Evolutionary conservation across 2,329 filamentous ascomycete species (phyloP), one percentile per base, ranked within the genome.

Genomic region (Fusarium newnesense): DNA sequence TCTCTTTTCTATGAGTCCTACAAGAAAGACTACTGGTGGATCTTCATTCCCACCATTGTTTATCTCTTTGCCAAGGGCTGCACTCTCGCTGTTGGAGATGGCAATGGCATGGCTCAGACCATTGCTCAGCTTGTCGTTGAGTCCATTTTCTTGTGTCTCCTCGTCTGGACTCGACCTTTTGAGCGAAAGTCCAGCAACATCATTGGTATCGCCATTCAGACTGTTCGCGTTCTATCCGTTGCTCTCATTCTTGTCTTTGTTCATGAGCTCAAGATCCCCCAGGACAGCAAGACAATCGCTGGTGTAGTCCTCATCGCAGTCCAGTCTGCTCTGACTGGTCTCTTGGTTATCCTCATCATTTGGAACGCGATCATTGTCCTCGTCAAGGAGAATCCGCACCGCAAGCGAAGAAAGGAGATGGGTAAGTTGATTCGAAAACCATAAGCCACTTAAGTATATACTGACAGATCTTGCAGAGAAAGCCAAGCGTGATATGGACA

Each of bases 1-100:
- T 96, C 94, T 78, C 87, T 98, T 70, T 98, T 99, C 85, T 99
- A 99, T 85, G 96, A 98, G 79, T 92, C 92, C 76, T 98, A 97
- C 87, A 95, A 94, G 85, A 94, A 93, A 83, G 90, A 92, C 76
- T 97, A 96, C 85, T 99, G 96, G 96, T 98, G 96, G 96, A 84
- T 98, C 30, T 98, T 99, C 80, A 88, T 98, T 19, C 96, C 96
- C 1, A 87, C 89, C 69, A 97, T 98, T 78, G 69, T 95, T 72
- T 98, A 98, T 86, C 93, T 95, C 86, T 95, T 98, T 79, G 92
- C 91, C 80, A 96, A 96, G 84, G 95, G 96, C 61, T 92, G 91
- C 69, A 90, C 96, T 65, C 91, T 98, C 74, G 96, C 96, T 19
- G 93, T 90, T 36, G 94, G 90, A 47, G 93, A 98, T 79, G 95